Conservation (phyloP, 768 basidiomycete genomes). For the Lentinus tigrinus region DNA sequence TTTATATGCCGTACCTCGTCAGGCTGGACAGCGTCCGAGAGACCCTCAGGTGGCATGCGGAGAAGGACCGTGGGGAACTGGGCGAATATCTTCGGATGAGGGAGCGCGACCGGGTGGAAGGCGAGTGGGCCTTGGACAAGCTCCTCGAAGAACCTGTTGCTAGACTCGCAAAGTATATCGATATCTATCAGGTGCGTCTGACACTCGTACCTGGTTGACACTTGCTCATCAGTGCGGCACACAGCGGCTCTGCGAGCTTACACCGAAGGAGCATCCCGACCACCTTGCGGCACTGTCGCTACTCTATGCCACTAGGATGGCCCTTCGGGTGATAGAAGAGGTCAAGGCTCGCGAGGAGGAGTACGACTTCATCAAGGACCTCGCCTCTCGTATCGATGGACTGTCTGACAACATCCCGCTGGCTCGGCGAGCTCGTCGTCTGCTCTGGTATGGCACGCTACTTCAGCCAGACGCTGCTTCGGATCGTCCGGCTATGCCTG, state of each 20-base stretch:
- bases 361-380: conserved; percentile 68
- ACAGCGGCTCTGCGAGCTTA: conserved; percentile 69
- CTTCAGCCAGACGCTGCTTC: background rate
- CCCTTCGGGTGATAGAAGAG: conserved; percentile 78
- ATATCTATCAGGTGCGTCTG: conserved; percentile 68
- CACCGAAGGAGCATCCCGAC: conserved; percentile 69
- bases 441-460: conserved; percentile 51
- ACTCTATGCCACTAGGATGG: conserved; percentile 63
- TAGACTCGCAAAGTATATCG: conserved; percentile 67
- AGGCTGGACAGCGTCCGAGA: conserved; percentile 65
- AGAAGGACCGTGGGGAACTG: conserved; percentile 52
- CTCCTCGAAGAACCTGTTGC: conserved; percentile 77
- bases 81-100: conserved; percentile 82
- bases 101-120: conserved; percentile 51
- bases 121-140: conserved; percentile 61
- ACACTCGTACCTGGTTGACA: background rate
- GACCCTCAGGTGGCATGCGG: conserved; percentile 40
- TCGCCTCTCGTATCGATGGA: conserved; percentile 59
- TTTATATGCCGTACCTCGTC: conserved; percentile 86
- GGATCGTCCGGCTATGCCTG: background rate
- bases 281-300: conserved; percentile 67
- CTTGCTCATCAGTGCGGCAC: conserved; percentile 3
- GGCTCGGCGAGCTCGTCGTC: conserved; percentile 68
- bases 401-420: conserved; percentile 53
- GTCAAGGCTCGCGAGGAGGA: conserved; percentile 87